Evolutionary conservation across 1,284 basidiomycete genomes (phyloP).

Genomic region (Cutaneotrichosporon sp.): DNA sequence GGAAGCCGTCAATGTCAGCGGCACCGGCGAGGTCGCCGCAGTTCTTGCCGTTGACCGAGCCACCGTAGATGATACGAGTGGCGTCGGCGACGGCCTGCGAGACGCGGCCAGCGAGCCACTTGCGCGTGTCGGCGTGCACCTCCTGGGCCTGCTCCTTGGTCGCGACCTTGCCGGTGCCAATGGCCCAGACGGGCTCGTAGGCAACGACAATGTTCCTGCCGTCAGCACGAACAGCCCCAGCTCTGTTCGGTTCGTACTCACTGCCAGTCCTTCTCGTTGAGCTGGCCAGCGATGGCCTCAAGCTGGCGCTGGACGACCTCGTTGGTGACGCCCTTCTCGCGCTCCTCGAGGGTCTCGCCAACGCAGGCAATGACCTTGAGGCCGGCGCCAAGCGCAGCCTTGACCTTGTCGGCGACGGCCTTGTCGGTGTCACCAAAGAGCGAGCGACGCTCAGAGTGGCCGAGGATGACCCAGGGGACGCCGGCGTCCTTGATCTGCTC

Average conservation of each 20-base stretch:
- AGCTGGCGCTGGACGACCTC: constrained; percentile 79
- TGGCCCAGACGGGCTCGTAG: constrained; percentile 98
- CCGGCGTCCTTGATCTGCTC: constrained; percentile 76
- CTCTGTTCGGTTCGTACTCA: constrained; percentile 49
- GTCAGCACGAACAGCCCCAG: neutral
- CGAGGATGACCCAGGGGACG: constrained; percentile 90
- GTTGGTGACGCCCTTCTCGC: constrained; percentile 73
- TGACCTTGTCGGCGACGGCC: constrained; percentile 79
- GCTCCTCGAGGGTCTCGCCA: constrained; percentile 86
- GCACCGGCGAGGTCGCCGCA: constrained; percentile 72
- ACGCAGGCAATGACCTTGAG: constrained; percentile 92
- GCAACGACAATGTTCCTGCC: constrained; percentile 83
- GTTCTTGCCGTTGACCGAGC: constrained; percentile 83
- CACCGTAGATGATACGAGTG: constrained; percentile 91
- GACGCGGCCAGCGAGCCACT: constrained; percentile 65
- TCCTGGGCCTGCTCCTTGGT: constrained; percentile 79
- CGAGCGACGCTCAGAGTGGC: constrained; percentile 94
- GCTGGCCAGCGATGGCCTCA: constrained; percentile 62
- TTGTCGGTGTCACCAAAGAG: constrained; percentile 85
- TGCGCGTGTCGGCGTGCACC: constrained; percentile 77
- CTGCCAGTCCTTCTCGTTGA: constrained; percentile 73
- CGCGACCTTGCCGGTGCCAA: constrained; percentile 95
- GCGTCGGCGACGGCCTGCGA: constrained; percentile 65
- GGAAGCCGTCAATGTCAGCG: constrained; percentile 94
- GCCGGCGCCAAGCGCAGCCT: constrained; percentile 56